phyloP scores from a whole-genome alignment of 345 rosid genomes.

The Sisymbrium irio region DNA sequence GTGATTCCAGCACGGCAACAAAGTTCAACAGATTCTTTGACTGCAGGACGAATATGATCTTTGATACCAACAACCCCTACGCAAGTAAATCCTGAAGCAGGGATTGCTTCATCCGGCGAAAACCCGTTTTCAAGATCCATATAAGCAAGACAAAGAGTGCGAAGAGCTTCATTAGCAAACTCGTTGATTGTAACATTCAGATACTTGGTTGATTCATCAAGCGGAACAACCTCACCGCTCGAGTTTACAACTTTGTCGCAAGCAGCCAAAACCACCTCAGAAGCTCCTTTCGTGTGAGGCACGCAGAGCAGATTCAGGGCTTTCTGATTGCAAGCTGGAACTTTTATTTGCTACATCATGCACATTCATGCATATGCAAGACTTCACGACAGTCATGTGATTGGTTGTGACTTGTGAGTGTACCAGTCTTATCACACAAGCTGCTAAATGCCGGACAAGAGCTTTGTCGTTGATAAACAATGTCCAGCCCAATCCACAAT shows the following conservation, averaged over 20 bases:
- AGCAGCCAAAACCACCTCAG: constrained; percentile 81
- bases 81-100: constrained; percentile 64
- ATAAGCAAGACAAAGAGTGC: constrained; percentile 82
- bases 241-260: constrained; percentile 74
- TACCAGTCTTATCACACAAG: constrained; percentile 95
- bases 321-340: constrained; percentile 51
- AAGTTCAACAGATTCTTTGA: constrained; percentile 78
- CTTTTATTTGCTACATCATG: constrained; percentile 48
- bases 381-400: constrained; percentile 87
- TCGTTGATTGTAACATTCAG: constrained; percentile 66
- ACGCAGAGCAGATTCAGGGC: constrained; percentile 55
- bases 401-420: constrained; percentile 90
- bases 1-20: constrained; percentile 90
- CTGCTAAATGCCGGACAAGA: constrained; percentile 88
- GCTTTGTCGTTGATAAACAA: constrained; percentile 94
- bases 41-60: constrained; percentile 95
- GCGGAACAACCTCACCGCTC: constrained; percentile 67
- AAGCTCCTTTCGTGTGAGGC: constrained; percentile 92
- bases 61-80: constrained; percentile 88
- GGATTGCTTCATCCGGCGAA: constrained; percentile 57
- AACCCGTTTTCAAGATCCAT: constrained; percentile 56
- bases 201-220: constrained; percentile 56
- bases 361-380: constrained; percentile 72
- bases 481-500: too few relatives aligned
- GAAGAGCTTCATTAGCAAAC: constrained; percentile 85